Base-by-base conservation (phyloP, 1,284 basidiomycete genomes). In the Sparassis latifolia region DNA sequence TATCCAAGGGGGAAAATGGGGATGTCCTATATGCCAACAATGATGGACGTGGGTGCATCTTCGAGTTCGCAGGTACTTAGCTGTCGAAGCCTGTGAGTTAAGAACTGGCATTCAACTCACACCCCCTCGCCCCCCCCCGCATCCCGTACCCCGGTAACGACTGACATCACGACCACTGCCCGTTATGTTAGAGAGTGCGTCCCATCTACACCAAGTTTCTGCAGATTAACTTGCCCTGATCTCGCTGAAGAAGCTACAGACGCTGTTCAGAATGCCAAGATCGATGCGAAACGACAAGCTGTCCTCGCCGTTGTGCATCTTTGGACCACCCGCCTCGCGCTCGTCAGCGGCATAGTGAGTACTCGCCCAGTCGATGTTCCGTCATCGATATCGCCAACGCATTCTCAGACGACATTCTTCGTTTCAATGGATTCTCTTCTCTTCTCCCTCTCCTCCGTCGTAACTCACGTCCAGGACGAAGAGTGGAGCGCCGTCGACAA, bases 391-490 rank as follows among this genome's bases (percentile, higher is more conserved):
- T 9, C 5, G 28, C 10, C 10, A 4, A 40, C 12, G 4, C 10
- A 9, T 5, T 45, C 12, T n/a, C 32, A 27, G n/a, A 30, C 39
- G 40, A 20, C 41, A 10, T 10, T 44, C 48, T 12, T 44, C 48
- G 48, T 27, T 5, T 64, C 66, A 12, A 65, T 69, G 41, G 69
- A 73, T 56, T 59, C 65, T 20, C 60, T 69, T 42, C 47, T 70
- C 1, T 63, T 68, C 48, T 60, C 55, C 5, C 58, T 71, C 9
- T 62, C 63, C 5, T 56, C 62, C 5, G 52, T 53, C 2, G 55
- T 58, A 2, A 55, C 58, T 10, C 50, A 43, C 10, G 6, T 44
- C 10, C 42, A 48, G 10, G 50, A 53, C 10, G 43, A 44, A 4
- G 53, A 57, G 4, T 56, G 59, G 51, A 58, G 58, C 5, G 44